Evolutionary conservation across 2,329 filamentous ascomycete species (phyloP), one percentile per base, ranked within the genome.

Genomic region (Fusarium drepaniforme): DNA sequence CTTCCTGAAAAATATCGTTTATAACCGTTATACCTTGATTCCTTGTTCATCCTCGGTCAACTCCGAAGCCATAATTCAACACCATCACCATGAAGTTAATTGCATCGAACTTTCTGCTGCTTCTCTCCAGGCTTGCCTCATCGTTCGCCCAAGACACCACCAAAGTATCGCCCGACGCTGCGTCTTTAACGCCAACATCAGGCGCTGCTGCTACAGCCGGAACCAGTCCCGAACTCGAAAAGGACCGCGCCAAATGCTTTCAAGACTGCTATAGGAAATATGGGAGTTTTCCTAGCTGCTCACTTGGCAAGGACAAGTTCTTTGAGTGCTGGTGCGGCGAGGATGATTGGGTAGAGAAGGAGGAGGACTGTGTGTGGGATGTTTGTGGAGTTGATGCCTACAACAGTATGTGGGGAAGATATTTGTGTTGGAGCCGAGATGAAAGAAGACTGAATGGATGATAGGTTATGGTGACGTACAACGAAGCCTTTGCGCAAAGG

Each of bases 311-410:
- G 35, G 64, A 49, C 1, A 40, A 60, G 40, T 35, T 70, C 21
- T 6, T 28, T 11, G 13, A 70, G 46, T 67, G 69, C 9, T 71
- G 69, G 69, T 71, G 69, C 11, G 49, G 49, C 21, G 69, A 57
- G 12, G 49, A 16, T 30, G 69, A 70, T 5, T 71, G 69, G 57
- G 62, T 70, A 49, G 67, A 66, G 2, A 70, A 28, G 28, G 69
- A 70, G 15, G 67, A 70, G 13, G 67, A 70, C 8, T 71, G 69
- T 1, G 67, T 67, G 12, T 71, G 61, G 67, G 21, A 51, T 2
- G 51, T 57, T 1, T 71, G 67, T 33, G 69, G 69, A 7, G 53
- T 60, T 5, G 69, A 63, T n/a, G 67, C 69, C 4, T 71, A 70
- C 7, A 71, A 70, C 15, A n/a, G 69, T 66, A 25, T 56, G 67